Percentiles rank a stretch among this genome's conserved stretches.
Evolutionary conservation across 2,329 filamentous ascomycete genomes (phyloP).

Genomic region (Tetracladium maxilliforme): DNA sequence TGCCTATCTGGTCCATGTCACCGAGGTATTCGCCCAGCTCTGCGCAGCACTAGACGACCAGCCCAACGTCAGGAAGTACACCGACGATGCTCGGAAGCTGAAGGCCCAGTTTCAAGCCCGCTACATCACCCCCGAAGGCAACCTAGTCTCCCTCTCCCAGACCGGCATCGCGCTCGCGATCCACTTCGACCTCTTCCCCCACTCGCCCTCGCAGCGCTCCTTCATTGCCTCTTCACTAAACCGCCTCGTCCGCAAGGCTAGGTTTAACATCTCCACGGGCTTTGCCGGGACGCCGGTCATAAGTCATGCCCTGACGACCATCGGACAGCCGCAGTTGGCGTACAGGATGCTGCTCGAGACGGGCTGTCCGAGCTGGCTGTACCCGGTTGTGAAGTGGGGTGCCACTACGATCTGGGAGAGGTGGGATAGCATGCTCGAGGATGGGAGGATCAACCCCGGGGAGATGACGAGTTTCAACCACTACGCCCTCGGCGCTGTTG

Average conservation of each 20-base stretch:
- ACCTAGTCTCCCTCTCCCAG: conserved; percentile 12
- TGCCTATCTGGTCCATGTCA: conserved; percentile 28
- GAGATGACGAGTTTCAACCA: conserved; percentile 21
- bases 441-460: conserved; percentile 16
- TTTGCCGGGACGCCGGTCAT: conserved; percentile 14
- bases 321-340: conserved; percentile 7
- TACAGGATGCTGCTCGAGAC: conserved; percentile 22
- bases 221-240: conserved; percentile 7
- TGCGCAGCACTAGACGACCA: conserved; percentile 14
- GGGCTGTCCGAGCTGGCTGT: conserved; percentile 19
- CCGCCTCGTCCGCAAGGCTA: conserved; percentile 6
- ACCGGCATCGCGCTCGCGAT: conserved; percentile 12
- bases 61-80: conserved; percentile 11
- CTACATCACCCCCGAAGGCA: conserved; percentile 10
- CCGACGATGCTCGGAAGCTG: conserved; percentile 7
- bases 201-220: conserved; percentile 1
- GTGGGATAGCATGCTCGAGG: conserved; percentile 18
- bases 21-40: conserved; percentile 19
- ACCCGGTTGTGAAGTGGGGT: conserved; percentile 18
- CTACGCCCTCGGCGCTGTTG: conserved; percentile 18
- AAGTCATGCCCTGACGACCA: conserved; percentile 5
- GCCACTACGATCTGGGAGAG: conserved; percentile 22
- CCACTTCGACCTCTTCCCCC: conserved; percentile 8
- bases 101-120: conserved; percentile 11
- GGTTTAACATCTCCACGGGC: conserved; percentile 12